These are phyloP conservation scores for Rhizopogon salebrosus DNA, from an alignment of 768 basidiomycete genomes.

Conservation along the genomic window DNA sequence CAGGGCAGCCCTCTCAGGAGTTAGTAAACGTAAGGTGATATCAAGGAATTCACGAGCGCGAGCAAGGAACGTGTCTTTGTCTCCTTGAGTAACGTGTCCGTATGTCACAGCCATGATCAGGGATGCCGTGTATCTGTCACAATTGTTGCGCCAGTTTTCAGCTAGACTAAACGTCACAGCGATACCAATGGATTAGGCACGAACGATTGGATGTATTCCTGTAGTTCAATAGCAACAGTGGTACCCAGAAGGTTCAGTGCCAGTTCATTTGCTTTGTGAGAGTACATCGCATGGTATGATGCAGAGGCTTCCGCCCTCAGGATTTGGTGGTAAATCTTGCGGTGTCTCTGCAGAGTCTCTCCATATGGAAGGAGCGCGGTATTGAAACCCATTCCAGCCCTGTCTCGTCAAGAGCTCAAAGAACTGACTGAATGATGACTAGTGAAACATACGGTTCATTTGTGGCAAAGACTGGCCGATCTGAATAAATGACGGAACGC, in stretches of 20 bases:
- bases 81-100: neutral
- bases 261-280: constrained; percentile 15
- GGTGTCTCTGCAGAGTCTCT: constrained; percentile 17
- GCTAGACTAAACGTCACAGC: neutral
- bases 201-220: constrained; percentile 3
- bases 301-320: constrained; percentile 14
- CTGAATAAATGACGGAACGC: constrained; percentile 34
- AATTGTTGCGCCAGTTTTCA: neutral
- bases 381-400: neutral
- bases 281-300: constrained; percentile 11
- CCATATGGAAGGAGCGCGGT: constrained; percentile 4
- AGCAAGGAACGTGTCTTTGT: neutral
- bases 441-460: neutral
- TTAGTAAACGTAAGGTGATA: neutral
- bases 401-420: neutral
- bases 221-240: constrained; percentile 3
- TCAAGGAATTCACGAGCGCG: neutral
- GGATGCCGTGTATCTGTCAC: neutral
- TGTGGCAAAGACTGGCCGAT: constrained; percentile 20
- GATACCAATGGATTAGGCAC: too few relatives aligned
- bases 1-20: neutral
- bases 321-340: constrained; percentile 18
- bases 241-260: constrained; percentile 7
- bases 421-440: neutral
- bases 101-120: neutral